Evolutionary conservation across 2,329 filamentous ascomycete species (phyloP).

Genomic region (Dothideomycetes sp.): DNA sequence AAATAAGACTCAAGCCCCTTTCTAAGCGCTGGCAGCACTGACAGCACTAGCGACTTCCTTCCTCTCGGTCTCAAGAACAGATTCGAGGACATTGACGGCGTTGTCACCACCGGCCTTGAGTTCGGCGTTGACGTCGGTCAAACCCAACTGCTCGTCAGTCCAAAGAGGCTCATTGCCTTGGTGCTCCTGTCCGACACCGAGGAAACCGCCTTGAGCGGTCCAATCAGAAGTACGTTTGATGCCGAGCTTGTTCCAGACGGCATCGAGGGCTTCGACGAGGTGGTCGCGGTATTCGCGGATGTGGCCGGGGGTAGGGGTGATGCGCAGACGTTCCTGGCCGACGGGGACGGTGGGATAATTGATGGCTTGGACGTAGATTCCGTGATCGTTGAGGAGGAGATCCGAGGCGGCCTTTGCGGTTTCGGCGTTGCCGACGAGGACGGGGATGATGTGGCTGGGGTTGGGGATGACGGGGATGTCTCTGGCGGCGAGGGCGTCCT

Average conservation of each 20-base stretch:
- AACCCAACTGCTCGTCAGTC: conserved; percentile 79
- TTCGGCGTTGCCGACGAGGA: conserved; percentile 89
- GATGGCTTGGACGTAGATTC: conserved; percentile 96
- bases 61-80: conserved; percentile 38
- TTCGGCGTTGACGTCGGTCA: conserved; percentile 57
- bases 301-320: conserved; percentile 93
- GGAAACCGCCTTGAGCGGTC: conserved; percentile 84
- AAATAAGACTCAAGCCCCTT: too few relatives aligned
- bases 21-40: conserved; percentile 36
- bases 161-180: conserved; percentile 64
- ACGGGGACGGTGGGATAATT: conserved; percentile 98
- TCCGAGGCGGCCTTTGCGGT: conserved; percentile 87
- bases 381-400: conserved; percentile 78
- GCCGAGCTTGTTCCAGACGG: conserved; percentile 77
- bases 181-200: conserved; percentile 73
- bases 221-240: conserved; percentile 92
- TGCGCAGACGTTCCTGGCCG: conserved; percentile 91
- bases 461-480: conserved; percentile 97
- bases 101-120: conserved; percentile 42
- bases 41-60: conserved; percentile 34
- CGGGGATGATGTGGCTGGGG: conserved; percentile 89
- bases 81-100: conserved; percentile 38
- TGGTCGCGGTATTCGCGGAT: conserved; percentile 75
- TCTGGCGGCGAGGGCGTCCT: conserved; percentile 65
- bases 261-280: conserved; percentile 72